Evolutionary conservation across 1,284 basidiomycete species (phyloP).

Genomic region (Xanthoconium separans): DNA sequence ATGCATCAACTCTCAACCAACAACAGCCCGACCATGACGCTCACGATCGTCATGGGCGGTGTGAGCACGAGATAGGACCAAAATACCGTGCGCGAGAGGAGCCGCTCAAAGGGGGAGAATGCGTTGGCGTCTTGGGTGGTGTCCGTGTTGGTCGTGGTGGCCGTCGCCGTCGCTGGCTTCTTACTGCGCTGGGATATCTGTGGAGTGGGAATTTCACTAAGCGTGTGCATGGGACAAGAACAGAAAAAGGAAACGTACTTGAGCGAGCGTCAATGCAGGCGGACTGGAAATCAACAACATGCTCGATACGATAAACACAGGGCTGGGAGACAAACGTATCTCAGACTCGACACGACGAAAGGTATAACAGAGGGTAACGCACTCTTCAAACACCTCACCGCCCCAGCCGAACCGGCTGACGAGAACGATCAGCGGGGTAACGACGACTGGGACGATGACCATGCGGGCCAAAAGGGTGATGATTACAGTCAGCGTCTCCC

Average conservation of each 20-base stretch:
- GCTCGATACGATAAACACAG: slow-evolving; percentile 79
- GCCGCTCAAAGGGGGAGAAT: slow-evolving; percentile 66
- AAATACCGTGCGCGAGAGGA: slow-evolving; percentile 82
- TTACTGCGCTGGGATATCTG: slow-evolving; percentile 24
- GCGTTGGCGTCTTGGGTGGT: neutral
- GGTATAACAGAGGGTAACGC: slow-evolving; percentile 30
- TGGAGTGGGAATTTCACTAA: no score
- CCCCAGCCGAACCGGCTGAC: slow-evolving; percentile 47
- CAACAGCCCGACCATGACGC: slow-evolving; percentile 72
- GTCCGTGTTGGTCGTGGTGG: neutral
- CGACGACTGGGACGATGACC: slow-evolving; percentile 79
- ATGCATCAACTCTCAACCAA: slow-evolving; percentile 44
- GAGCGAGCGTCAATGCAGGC: slow-evolving; percentile 79
- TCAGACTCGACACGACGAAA: neutral
- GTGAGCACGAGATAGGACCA: slow-evolving; percentile 84
- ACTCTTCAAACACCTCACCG: slow-evolving; percentile 67
- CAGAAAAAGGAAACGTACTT: slow-evolving; percentile 44
- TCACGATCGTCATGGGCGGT: slow-evolving; percentile 74
- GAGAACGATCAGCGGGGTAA: slow-evolving; percentile 72
- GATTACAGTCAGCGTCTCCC: slow-evolving; percentile 80
- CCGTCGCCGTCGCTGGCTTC: neutral
- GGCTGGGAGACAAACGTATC: slow-evolving; percentile 37
- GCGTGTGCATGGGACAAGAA: no score
- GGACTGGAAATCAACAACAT: slow-evolving; percentile 77
- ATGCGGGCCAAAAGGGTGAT: slow-evolving; percentile 81